phyloP scores from a whole-genome alignment of 2,329 filamentous ascomycete genomes.

The Fonsecaea multimorphosa region DNA sequence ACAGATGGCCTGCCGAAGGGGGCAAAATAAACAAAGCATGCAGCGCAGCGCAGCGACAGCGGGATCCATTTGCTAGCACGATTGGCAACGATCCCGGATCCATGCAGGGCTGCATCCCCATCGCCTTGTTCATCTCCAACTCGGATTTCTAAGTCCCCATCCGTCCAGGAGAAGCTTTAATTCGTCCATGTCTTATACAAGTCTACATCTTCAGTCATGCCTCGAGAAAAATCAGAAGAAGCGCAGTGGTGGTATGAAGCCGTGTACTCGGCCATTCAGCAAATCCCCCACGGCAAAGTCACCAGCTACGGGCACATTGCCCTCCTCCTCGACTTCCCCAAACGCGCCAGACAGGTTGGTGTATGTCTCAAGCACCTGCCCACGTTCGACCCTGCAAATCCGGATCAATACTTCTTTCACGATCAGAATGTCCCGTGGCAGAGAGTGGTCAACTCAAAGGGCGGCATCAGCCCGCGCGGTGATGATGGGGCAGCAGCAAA shows the following conservation, averaged over 20 bases:
- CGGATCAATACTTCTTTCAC: slow-evolving; percentile 66
- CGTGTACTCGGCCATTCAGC: slow-evolving; percentile 83
- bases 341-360: slow-evolving; percentile 82
- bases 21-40: slow-evolving; percentile 15
- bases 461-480: slow-evolving; percentile 75
- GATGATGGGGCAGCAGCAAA: slow-evolving; percentile 48
- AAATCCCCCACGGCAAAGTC: slow-evolving; percentile 82
- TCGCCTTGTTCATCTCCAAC: neutral
- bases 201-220: slow-evolving; percentile 43
- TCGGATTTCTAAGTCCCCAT: neutral
- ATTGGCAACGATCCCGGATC: neutral
- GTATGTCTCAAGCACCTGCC: slow-evolving; percentile 88
- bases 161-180: neutral
- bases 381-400: slow-evolving; percentile 51
- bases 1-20: neutral
- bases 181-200: neutral
- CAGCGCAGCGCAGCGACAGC: neutral
- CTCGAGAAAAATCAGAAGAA: slow-evolving; percentile 52
- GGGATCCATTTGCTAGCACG: neutral
- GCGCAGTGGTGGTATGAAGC: slow-evolving; percentile 60
- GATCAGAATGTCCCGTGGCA: slow-evolving; percentile 89
- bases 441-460: slow-evolving; percentile 85
- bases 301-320: slow-evolving; percentile 83
- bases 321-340: slow-evolving; percentile 65
- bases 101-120: neutral